Percentiles rank a stretch among this genome's conserved stretches.
These are phyloP conservation scores for Populus tomentosa DNA, from an alignment of 441 rosid species.

Conservation along the genomic window DNA sequence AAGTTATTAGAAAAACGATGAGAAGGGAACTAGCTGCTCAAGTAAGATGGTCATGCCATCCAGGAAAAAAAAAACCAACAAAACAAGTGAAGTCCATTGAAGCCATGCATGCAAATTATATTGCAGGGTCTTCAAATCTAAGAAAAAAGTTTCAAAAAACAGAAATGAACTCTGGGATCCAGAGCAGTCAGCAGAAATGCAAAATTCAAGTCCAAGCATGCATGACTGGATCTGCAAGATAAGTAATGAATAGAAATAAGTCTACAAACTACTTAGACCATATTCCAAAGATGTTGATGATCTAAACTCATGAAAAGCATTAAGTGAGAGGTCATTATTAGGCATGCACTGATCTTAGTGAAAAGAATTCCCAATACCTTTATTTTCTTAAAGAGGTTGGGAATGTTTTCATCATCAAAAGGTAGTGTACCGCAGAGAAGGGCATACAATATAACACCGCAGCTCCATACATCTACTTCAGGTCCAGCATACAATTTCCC, in stretches of 20 bases:
- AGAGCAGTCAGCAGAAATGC: background rate
- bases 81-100: background rate
- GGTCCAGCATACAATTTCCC: constrained; percentile 96
- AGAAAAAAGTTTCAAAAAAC: background rate
- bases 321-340: background rate
- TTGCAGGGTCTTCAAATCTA: background rate
- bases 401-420: constrained; percentile 94
- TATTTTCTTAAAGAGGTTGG: constrained; percentile 87
- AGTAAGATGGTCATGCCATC: background rate
- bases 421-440: constrained; percentile 93
- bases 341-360: background rate
- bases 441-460: constrained; percentile 90
- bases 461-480: constrained; percentile 98
- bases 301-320: background rate
- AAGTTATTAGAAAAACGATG: no score
- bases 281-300: background rate
- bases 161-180: background rate
- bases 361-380: constrained; percentile 42
- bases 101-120: background rate
- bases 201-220: background rate
- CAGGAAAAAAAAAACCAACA: no score
- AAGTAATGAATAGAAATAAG: background rate
- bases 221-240: background rate
- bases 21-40: background rate
- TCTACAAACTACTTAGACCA: background rate